Percentiles rank a stretch among this genome's conserved stretches.
Conservation (phyloP, 495 filamentous ascomycete genomes). For the Penicillium ucsense region DNA sequence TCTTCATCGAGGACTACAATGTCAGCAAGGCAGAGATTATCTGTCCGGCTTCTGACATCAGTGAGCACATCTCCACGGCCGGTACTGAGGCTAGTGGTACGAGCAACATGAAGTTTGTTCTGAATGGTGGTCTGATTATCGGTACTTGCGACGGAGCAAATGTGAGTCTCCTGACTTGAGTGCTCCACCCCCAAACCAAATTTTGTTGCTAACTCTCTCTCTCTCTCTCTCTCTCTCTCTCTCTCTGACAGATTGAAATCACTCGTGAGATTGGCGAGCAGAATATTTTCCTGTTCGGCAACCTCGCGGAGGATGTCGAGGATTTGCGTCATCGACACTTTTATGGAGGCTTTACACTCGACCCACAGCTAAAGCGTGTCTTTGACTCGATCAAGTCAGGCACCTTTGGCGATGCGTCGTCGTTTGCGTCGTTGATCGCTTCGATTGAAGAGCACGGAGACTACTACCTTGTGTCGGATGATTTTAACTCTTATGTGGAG, state of each 20-base stretch:
- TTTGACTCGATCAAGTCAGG: constrained; percentile 71
- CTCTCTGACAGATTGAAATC: constrained; percentile 69
- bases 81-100: constrained; percentile 71
- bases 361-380: constrained; percentile 64
- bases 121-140: constrained; percentile 95
- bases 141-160: constrained; percentile 98
- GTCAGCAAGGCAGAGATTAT: constrained; percentile 99
- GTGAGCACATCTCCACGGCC: constrained; percentile 97
- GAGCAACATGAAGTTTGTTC: constrained; percentile 96
- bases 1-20: constrained; percentile 98
- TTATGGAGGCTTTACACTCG: constrained; percentile 69
- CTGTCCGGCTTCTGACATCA: constrained; percentile 86
- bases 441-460: constrained; percentile 88
- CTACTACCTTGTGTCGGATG: constrained; percentile 94
- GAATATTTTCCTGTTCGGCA: constrained; percentile 98
- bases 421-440: constrained; percentile 71
- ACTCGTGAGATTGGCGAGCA: constrained; percentile 91
- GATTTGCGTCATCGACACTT: constrained; percentile 86
- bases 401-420: constrained; percentile 64
- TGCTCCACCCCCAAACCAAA: too few species aligned
- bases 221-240: too few species aligned
- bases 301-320: constrained; percentile 92
- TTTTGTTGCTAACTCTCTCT: too few species aligned
- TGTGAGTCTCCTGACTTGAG: constrained; percentile 42
- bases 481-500: constrained; percentile 87